phyloP scores from a whole-genome alignment of 495 filamentous ascomycete genomes.

The Talaromyces trachyspermus region DNA sequence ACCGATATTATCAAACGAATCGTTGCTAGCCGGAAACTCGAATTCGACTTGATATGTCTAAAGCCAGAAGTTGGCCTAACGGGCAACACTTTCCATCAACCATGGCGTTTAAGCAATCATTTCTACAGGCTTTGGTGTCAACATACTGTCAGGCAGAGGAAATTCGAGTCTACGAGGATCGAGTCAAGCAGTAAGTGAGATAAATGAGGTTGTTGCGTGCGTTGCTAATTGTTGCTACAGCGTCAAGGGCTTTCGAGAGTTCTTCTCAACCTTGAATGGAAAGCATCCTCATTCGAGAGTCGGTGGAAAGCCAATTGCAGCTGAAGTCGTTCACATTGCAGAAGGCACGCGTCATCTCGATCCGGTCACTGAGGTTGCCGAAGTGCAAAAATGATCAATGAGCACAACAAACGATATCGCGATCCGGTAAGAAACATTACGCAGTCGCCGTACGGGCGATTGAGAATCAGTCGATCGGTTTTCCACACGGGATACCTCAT shows the following conservation, averaged over 20 bases:
- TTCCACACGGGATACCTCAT: constrained; percentile 96
- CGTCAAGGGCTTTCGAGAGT: constrained; percentile 74
- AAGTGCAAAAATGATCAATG: constrained; percentile 85
- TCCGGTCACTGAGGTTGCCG: constrained; percentile 71
- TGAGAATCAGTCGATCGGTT: constrained; percentile 75
- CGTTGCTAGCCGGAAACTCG: constrained; percentile 63
- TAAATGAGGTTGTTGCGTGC: constrained; percentile 4
- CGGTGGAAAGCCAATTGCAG: constrained; percentile 52
- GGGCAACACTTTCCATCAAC: constrained; percentile 69
- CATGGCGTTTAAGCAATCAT: constrained; percentile 79
- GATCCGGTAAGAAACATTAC: constrained; percentile 25
- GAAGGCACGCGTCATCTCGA: constrained; percentile 72
- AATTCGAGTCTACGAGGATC: constrained; percentile 64
- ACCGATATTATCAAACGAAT: constrained; percentile 77
- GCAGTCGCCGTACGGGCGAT: constrained; percentile 29
- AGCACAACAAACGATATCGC: constrained; percentile 59
- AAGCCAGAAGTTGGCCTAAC: constrained; percentile 80
- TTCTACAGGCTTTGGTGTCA: constrained; percentile 69
- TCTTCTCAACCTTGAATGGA: constrained; percentile 63
- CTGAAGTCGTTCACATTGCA: constrained; percentile 82
- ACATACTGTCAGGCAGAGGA: constrained; percentile 81
- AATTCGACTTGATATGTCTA: constrained; percentile 83
- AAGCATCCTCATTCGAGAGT: not conserved
- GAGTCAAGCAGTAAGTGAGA: constrained; percentile 51
- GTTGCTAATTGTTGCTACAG: constrained; percentile 23